phyloP scores from a whole-genome alignment of 768 basidiomycete genomes.

The Lactarius evosmus region DNA sequence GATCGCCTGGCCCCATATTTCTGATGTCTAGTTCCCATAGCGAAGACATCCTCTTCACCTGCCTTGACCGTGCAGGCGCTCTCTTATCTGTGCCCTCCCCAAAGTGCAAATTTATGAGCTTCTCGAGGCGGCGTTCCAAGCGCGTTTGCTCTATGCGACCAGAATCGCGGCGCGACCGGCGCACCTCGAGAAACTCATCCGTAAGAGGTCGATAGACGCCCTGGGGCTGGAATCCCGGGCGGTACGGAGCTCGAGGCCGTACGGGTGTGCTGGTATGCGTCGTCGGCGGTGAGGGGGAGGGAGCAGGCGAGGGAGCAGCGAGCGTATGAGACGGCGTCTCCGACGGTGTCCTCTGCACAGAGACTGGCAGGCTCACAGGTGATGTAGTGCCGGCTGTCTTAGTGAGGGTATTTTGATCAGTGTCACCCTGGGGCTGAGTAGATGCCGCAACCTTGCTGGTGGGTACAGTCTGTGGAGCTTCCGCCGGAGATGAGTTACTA shows the following conservation, averaged over 20 bases:
- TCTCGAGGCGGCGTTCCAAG: constrained; percentile 82
- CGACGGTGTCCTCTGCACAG: constrained; percentile 22
- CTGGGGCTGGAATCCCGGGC: constrained; percentile 90
- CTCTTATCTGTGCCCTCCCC: constrained; percentile 34
- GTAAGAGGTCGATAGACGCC: constrained; percentile 79
- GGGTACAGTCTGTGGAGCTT: constrained; percentile 10
- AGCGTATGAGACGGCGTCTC: constrained; percentile 29
- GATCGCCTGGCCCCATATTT: constrained; percentile 60
- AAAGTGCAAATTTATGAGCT: constrained; percentile 75
- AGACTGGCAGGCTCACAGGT: constrained; percentile 1
- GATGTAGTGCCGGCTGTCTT: background rate
- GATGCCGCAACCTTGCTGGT: background rate
- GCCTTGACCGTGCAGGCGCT: constrained; percentile 25
- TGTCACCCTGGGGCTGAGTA: constrained; percentile 1
- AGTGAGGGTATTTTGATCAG: background rate
- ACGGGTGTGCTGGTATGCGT: constrained; percentile 21
- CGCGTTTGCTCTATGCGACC: constrained; percentile 78
- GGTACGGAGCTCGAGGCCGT: constrained; percentile 58
- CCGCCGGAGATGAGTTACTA: constrained; percentile 8
- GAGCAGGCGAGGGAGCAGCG: constrained; percentile 22
- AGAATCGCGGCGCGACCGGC: constrained; percentile 39
- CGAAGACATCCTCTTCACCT: constrained; percentile 52
- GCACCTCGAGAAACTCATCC: constrained; percentile 67
- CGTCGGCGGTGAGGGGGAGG: constrained; percentile 29
- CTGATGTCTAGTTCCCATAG: constrained; percentile 70